Evolutionary conservation across 345 rosid species (phyloP), one percentile per base, ranked within the genome.

Genomic region (Lepidium aucheri): DNA sequence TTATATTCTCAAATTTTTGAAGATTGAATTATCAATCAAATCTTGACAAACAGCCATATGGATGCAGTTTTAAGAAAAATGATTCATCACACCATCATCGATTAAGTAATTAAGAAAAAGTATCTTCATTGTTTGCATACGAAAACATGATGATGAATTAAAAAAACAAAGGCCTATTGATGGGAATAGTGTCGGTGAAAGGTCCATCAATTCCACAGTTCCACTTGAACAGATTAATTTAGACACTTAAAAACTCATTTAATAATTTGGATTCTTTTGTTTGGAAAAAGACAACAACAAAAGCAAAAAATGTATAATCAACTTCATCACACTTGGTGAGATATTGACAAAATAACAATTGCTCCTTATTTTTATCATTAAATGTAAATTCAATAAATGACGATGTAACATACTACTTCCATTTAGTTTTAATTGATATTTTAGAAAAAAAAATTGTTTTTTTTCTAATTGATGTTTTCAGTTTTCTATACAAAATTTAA

Each of bases 91-190:
- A 24, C 4, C 4, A 24, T 3, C 26, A 24, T 24, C 26, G 6
- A 5, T 26, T 26, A 26, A 28, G 32, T 28, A 28, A 60, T 61
- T 28, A 47, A 70, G 68, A 6, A 44, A 34, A 62, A 53, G 40
- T 42, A 60, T 60, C 66, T 40, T 70, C 54, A 24, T 13, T 15
- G 11, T 61, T 49, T 49, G 40, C 55, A 44, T 8, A 53, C 18
- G 41, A 28, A 70, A 44, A 26, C 28, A 44, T 46, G 24, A 61
- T 16, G 55, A 70, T 62, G 68, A 62, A 53, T 33, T 60, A 69
- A 58, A 56, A 58, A 56, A 35, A 38, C 14, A 22, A 58, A 51
- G 43, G 66, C 36, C 38, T 39, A 22, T 52, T 9, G 22, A 60
- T 33, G 40, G 35, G 28, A 52, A 34, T 43, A 34, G 28, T 33